Percentiles rank a stretch among this genome's conserved stretches.
phyloP scores from a whole-genome alignment of 352 stramenopile genomes.

The Blastocystis sp. region DNA sequence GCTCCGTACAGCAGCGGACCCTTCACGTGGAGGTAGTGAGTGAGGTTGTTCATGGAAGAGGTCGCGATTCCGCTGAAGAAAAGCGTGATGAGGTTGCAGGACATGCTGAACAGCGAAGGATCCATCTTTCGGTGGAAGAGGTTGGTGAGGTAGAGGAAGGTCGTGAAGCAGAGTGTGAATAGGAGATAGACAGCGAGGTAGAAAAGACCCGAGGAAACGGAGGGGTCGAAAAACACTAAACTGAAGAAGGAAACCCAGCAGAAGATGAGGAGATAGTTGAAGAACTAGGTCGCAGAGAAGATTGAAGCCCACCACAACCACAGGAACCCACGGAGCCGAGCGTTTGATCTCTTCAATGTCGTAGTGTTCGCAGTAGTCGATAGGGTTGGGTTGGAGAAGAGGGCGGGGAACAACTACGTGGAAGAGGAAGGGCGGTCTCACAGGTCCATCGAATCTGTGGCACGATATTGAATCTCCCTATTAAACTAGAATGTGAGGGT shows the following conservation, averaged over 20 bases:
- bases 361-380: slow-evolving; percentile 8
- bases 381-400: background rate
- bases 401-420: background rate
- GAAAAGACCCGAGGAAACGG: background rate
- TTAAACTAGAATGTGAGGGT: background rate
- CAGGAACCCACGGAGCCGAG: slow-evolving; percentile 28
- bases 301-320: background rate
- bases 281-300: background rate
- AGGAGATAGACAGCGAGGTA: background rate
- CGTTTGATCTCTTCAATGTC: slow-evolving; percentile 45
- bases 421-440: background rate
- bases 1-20: background rate
- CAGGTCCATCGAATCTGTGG: slow-evolving; percentile 11
- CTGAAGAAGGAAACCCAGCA: slow-evolving; percentile 52
- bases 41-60: slow-evolving; percentile 53
- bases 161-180: background rate
- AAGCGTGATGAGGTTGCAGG: slow-evolving; percentile 44
- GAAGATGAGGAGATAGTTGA: slow-evolving; percentile 42
- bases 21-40: slow-evolving; percentile 52
- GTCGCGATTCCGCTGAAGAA: slow-evolving; percentile 46
- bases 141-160: slow-evolving; percentile 30
- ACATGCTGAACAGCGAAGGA: slow-evolving; percentile 11
- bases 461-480: background rate
- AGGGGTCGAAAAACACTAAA: slow-evolving; percentile 20
- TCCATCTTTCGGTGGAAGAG: slow-evolving; percentile 48